Conservation (phyloP, 2,329 filamentous ascomycete species). For the Colletotrichum coccodes region DNA sequence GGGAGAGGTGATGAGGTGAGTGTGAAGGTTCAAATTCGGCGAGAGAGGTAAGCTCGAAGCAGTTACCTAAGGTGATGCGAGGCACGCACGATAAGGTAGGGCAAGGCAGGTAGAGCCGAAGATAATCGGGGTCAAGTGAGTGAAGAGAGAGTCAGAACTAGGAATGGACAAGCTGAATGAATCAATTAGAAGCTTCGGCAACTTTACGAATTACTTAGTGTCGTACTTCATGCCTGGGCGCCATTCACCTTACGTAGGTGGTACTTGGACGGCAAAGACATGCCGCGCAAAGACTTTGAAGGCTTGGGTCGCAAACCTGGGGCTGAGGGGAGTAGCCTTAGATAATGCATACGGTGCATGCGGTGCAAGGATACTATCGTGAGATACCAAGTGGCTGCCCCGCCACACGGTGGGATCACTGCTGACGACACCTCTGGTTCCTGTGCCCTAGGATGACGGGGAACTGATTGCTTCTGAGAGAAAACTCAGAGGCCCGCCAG, state of each 20-base stretch:
- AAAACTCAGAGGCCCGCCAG: background rate
- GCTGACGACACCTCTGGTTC: slow-evolving; percentile 26
- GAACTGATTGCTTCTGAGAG: background rate
- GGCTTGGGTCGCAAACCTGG: slow-evolving; percentile 19
- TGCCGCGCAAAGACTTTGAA: slow-evolving; percentile 21
- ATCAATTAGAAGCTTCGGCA: background rate
- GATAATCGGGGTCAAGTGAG: background rate
- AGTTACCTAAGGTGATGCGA: background rate
- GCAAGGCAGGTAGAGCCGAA: background rate
- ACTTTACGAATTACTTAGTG: background rate
- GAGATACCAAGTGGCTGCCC: slow-evolving; percentile 1
- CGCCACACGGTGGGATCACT: slow-evolving; percentile 22
- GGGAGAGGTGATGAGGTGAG: background rate
- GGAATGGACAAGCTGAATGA: background rate
- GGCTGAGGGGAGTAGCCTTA: slow-evolving; percentile 12
- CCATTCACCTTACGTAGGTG: slow-evolving; percentile 8
- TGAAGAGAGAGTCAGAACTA: background rate
- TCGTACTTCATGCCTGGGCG: slow-evolving; percentile 2
- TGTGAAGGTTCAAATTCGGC: slow-evolving; percentile 7
- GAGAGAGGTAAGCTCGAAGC: background rate
- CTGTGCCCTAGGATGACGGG: slow-evolving; percentile 13
- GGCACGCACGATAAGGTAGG: background rate
- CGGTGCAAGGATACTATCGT: slow-evolving; percentile 8
- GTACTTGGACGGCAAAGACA: slow-evolving; percentile 22
- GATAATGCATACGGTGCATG: slow-evolving; percentile 3